Conservation (phyloP, 1,284 basidiomycete genomes). For the Entoloma clypeatum region DNA sequence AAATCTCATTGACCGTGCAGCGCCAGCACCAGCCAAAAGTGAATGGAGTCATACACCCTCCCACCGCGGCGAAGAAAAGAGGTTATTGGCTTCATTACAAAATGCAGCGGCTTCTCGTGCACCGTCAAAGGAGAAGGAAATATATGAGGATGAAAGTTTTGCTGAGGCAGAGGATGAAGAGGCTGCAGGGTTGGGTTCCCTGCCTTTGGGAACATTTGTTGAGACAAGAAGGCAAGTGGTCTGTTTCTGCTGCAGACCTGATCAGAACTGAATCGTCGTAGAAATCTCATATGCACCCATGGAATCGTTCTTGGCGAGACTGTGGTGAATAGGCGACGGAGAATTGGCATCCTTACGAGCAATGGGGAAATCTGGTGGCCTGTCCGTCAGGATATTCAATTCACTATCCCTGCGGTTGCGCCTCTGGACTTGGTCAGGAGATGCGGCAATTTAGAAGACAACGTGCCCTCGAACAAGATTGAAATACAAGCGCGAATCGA, state of each 20-base stretch:
- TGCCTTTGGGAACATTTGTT: slow-evolving; percentile 51
- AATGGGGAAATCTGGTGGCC: slow-evolving; percentile 52
- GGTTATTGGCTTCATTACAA: slow-evolving; percentile 14
- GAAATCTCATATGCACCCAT: slow-evolving; percentile 38
- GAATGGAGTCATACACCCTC: slow-evolving; percentile 20
- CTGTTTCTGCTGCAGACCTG: no score
- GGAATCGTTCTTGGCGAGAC: slow-evolving; percentile 48
- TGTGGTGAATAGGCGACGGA: slow-evolving; percentile 30
- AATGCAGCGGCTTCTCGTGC: neutral
- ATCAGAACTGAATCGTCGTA: no score
- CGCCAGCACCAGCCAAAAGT: slow-evolving; percentile 9
- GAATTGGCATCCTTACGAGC: slow-evolving; percentile 40
- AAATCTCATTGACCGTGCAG: slow-evolving; percentile 17
- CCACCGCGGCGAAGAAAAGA: slow-evolving; percentile 23
- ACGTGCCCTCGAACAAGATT: slow-evolving; percentile 26
- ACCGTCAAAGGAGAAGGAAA: slow-evolving; percentile 21
- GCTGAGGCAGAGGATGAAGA: slow-evolving; percentile 19
- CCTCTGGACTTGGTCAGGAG: slow-evolving; percentile 42
- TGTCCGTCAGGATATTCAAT: slow-evolving; percentile 49
- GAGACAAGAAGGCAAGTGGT: slow-evolving; percentile 55
- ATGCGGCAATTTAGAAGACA: slow-evolving; percentile 43
- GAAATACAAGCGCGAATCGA: slow-evolving; percentile 55
- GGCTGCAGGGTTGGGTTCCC: slow-evolving; percentile 9
- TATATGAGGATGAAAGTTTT: slow-evolving; percentile 17
- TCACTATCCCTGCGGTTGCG: slow-evolving; percentile 53